Percentiles rank a stretch among this genome's conserved stretches.
These are phyloP conservation scores for Rhododendron mucronatum DNA, from an alignment of 148 eudicot genomes.

Conservation along the genomic window DNA sequence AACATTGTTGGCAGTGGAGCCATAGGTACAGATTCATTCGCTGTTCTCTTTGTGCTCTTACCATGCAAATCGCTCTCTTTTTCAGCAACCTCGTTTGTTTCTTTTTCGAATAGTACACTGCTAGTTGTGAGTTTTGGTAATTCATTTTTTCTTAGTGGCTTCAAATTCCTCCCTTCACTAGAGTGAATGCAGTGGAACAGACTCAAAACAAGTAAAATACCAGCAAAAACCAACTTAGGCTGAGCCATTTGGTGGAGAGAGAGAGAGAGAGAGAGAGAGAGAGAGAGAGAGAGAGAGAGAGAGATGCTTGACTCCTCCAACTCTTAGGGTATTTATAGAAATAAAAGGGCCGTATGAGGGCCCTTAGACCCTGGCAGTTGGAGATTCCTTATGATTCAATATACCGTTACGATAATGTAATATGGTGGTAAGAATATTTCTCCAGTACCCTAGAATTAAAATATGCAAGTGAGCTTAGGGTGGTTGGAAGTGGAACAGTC, in stretches of 20 bases:
- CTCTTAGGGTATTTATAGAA: constrained; percentile 33
- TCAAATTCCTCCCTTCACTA: constrained; percentile 32
- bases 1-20: background rate
- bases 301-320: constrained; percentile 18
- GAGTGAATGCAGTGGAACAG: constrained; percentile 20
- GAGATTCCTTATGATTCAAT: constrained; percentile 27
- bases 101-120: background rate
- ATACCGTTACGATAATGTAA: background rate
- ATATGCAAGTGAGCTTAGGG: background rate
- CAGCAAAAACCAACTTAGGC: constrained; percentile 22
- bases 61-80: background rate
- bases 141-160: constrained; percentile 13
- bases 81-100: constrained; percentile 13
- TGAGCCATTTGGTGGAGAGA: constrained; percentile 28
- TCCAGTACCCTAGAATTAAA: too few relatives aligned
- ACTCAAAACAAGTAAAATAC: constrained; percentile 8
- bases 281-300: background rate
- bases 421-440: background rate
- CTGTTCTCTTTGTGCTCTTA: background rate
- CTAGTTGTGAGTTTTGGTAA: constrained; percentile 17
- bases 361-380: constrained; percentile 13
- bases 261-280: constrained; percentile 13
- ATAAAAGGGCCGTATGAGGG: constrained; percentile 15
- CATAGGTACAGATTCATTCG: constrained; percentile 1
- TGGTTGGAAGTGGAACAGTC: background rate